Evolutionary conservation across 306 rosid genomes (phyloP), one percentile per base, ranked within the genome.

Genomic region (Sicyos edulis): DNA sequence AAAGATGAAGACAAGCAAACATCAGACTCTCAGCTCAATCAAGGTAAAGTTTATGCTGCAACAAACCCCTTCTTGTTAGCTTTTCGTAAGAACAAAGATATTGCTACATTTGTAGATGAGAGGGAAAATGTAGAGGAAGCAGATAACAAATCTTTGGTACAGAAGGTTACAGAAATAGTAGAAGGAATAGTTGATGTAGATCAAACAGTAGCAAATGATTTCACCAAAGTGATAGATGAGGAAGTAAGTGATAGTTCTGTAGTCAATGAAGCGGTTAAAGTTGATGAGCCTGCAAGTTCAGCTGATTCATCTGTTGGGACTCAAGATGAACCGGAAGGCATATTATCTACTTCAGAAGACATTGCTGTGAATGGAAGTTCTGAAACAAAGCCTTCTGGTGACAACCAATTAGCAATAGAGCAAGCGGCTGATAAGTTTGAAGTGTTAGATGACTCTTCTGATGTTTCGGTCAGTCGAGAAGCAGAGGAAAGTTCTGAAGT

Each of bases 61-160:
- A 87, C 99, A 61, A 95, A 95, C 80, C 92, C 97, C 63, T 95
- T 95, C 82, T 74, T 80, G 73, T 61, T 95, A 74, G 99, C 99
- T 72, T 95, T 95, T 72, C 92, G 95, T 68, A 75, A 89, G 76
- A 95, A 91, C 86, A 85, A 91, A 83, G 97, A 91, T 67, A 80
- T 95, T 80, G 80, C 97, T 69, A 19, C 90, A 6, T 91, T 91
- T 84, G 78, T 95, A 87, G 89, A 86, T 66, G 95, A 86, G 75
- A 91, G 89, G 85, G 92, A 85, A 69, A 85, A 82, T 74, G 57
- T 71, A 63, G 80, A 86, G 77, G 79, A 59, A 32, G 80, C 68
- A 62, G 87, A 78, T 75, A 65, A 80, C 76, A 71, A 67, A 55
- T 72, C 82, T 53, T 73, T 79, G 57, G 74, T 75, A n/a, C 70